Evolutionary conservation across 805 yeast species (phyloP), one percentile per base, ranked within the genome.

Genomic region (Kazachstania taianensis): DNA sequence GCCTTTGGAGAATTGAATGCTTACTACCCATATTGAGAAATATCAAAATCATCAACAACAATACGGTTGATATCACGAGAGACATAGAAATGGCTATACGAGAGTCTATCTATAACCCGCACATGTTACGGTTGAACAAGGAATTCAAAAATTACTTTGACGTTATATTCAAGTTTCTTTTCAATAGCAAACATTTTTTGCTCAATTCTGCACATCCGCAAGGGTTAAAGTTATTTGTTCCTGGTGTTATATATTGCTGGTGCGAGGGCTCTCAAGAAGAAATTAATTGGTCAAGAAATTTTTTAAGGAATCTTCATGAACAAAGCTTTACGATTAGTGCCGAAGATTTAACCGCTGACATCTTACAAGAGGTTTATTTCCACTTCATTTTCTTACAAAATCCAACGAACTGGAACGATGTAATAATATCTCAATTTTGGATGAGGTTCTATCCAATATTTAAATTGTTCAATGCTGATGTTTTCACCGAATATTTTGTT

Each of bases 321-420:
- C 39, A 37, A 23, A 38, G 40, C 2, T 39, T 37, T 31, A 43
- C 39, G 5, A 22, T 41, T 8, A 25, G 33, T 22, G 32, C 40
- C 9, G 30, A 45, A 9, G 55, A 52, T 29, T 45, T 62, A 28
- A 53, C 63, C 10, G 44, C 59, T 6, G 62, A 71, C 23, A 50
- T 75, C 1, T 43, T 69, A 5, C 81, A 76, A 45, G 87, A 81
- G 48, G 71, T 69, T 40, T 67, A 64, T 32, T 45, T 58, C 2
- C 76, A 78, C 48, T 59, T 72, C 15, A 63, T 68, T 37, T 57
- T 63, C 28, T 64, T 78, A 32, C 84, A 78, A 49, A 62, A 72
- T 43, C 73, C 75, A 1, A 52, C 59, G 1, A 62, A 55, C 39
- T 78, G 69, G 54, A 62, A 61, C 13, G 69, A 45, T 28, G 36